A percentile compares a stretch with the other conserved stretches of the same genome.
phyloP scores from a whole-genome alignment of 2,329 filamentous ascomycete species.

The Penicillium sp. region DNA sequence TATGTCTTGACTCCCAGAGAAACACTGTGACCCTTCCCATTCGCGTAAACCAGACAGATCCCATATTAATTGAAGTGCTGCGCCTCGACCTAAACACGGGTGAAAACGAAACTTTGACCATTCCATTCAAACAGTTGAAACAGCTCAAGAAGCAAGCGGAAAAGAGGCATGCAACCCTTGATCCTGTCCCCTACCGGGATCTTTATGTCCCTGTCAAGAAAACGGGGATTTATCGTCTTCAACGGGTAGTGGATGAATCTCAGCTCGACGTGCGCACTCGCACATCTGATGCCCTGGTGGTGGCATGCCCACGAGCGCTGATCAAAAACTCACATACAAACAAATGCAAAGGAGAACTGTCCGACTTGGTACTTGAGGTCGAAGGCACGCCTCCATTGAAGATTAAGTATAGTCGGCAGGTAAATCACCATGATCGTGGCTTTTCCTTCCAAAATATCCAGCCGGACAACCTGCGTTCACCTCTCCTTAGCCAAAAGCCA shows the following conservation, averaged over 20 bases:
- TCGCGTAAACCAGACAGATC: conserved; percentile 89
- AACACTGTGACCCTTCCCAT: conserved; percentile 71
- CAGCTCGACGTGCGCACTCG: conserved; percentile 86
- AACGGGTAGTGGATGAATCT: conserved; percentile 86
- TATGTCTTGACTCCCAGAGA: conserved; percentile 71
- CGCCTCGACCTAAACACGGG: conserved; percentile 82
- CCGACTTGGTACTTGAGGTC: conserved; percentile 79
- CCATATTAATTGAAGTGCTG: conserved; percentile 83
- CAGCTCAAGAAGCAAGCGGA: conserved; percentile 70
- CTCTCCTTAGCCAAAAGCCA: conserved; percentile 64
- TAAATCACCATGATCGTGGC: conserved; percentile 79
- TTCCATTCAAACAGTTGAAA: conserved; percentile 73
- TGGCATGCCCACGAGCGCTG: conserved; percentile 77
- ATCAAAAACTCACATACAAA: conserved; percentile 65
- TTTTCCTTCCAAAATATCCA: conserved; percentile 93
- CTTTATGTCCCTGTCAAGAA: conserved; percentile 78
- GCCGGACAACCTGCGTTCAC: conserved; percentile 80
- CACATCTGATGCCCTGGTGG: conserved; percentile 76
- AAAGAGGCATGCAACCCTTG: conserved; percentile 54
- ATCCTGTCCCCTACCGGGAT: conserved; percentile 59
- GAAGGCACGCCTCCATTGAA: conserved; percentile 87
- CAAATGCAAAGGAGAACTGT: conserved; percentile 84
- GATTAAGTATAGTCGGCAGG: conserved; percentile 84
- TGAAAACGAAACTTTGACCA: conserved; percentile 74
- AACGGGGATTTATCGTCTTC: conserved; percentile 80